Conservation (phyloP, 805 yeast genomes). For the Candida maesae region DNA sequence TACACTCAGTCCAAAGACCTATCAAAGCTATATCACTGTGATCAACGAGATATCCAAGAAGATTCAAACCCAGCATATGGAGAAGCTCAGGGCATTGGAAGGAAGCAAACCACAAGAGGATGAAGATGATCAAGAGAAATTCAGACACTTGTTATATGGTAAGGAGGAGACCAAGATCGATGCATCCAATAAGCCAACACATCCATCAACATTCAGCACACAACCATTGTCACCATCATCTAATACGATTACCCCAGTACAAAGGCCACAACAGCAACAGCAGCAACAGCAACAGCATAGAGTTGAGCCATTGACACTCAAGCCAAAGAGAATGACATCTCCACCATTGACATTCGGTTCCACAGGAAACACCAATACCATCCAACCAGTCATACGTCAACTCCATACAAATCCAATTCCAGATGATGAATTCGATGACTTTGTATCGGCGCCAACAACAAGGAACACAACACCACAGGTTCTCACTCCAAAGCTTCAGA, state of each 20-base stretch:
- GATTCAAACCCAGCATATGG: slow-evolving; percentile 42
- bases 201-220: slow-evolving; percentile 9
- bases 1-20: slow-evolving; percentile 39
- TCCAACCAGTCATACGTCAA: slow-evolving; percentile 16
- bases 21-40: slow-evolving; percentile 34
- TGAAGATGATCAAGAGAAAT: slow-evolving; percentile 23
- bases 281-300: too few species aligned
- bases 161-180: slow-evolving; percentile 11
- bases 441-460: slow-evolving; percentile 30
- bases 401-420: slow-evolving; percentile 14
- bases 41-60: slow-evolving; percentile 39
- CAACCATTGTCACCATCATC: slow-evolving; percentile 21
- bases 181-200: slow-evolving; percentile 7
- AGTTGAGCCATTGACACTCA: slow-evolving; percentile 20
- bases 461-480: slow-evolving; percentile 15
- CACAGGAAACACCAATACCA: slow-evolving; percentile 4
- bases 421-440: slow-evolving; percentile 28
- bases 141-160: slow-evolving; percentile 19
- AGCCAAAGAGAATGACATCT: slow-evolving; percentile 11
- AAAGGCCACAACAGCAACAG: neutral
- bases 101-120: slow-evolving; percentile 24
- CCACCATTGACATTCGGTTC: slow-evolving; percentile 16
- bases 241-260: neutral
- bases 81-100: slow-evolving; percentile 28
- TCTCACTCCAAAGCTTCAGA: slow-evolving; percentile 5